A percentile compares a stretch with the other conserved stretches of the same genome.
Evolutionary conservation across 1,139 yeast species (phyloP).

Genomic region (Diutina siamensis): DNA sequence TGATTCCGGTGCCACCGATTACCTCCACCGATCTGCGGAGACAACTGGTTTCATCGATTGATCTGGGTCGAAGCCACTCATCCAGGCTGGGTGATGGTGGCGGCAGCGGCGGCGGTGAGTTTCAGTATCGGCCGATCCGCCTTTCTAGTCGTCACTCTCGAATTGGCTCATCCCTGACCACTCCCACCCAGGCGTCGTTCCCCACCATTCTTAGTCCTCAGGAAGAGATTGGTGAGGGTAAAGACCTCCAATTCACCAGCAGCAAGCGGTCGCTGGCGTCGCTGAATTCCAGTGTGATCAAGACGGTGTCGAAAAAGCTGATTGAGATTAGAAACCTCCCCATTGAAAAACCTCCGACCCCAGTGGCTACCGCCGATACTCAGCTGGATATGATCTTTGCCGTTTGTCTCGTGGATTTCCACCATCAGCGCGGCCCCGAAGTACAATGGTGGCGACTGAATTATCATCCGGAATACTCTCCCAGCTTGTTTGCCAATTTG

Average conservation of each 20-base stretch:
- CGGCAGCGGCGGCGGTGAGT: background rate
- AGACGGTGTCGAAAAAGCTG: too few species aligned
- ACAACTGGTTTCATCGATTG: slow-evolving; percentile 1
- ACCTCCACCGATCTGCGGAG: background rate
- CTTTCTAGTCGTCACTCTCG: background rate
- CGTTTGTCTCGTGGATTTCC: slow-evolving; percentile 84
- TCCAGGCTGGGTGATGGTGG: too few species aligned
- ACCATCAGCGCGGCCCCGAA: slow-evolving; percentile 91
- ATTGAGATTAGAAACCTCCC: slow-evolving; percentile 30
- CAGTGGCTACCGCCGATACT: slow-evolving; percentile 7
- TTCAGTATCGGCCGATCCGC: slow-evolving; percentile 2
- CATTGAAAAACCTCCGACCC: slow-evolving; percentile 12
- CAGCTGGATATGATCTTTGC: slow-evolving; percentile 52
- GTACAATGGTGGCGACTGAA: slow-evolving; percentile 85
- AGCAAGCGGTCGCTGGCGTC: background rate
- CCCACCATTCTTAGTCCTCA: background rate
- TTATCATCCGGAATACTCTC: slow-evolving; percentile 24
- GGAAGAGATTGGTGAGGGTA: background rate
- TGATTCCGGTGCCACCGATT: background rate
- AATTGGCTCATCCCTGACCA: background rate
- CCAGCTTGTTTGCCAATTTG: slow-evolving; percentile 68
- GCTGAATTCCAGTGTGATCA: too few species aligned
- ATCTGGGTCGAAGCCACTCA: background rate
- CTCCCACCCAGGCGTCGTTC: background rate
- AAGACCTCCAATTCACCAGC: too few species aligned